Conservation (phyloP, 768 basidiomycete genomes). For the Mycena rosella region DNA sequence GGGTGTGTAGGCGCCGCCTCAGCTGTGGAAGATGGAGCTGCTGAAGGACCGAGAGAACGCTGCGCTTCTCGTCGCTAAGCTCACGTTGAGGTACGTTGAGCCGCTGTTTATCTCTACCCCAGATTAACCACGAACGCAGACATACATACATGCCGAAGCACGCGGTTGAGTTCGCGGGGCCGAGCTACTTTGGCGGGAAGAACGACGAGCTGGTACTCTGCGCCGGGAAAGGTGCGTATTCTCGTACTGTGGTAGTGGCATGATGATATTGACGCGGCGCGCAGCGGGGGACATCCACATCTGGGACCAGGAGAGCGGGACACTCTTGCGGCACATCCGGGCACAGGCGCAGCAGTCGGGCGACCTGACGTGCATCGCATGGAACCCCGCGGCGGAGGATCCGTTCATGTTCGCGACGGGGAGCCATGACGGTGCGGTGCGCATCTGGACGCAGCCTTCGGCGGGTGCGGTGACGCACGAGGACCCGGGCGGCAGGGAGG, state of each 20-base stretch:
- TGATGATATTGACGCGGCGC: conserved; percentile 13
- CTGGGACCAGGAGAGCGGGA: conserved; percentile 87
- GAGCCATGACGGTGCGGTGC: conserved; percentile 80
- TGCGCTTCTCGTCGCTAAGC: conserved; percentile 48
- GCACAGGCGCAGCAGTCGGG: conserved; percentile 69
- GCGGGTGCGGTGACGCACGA: neutral
- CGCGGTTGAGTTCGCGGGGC: conserved; percentile 80
- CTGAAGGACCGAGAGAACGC: conserved; percentile 65
- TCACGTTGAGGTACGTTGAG: conserved; percentile 54
- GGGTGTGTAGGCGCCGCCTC: conserved; percentile 74
- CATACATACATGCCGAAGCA: conserved; percentile 83
- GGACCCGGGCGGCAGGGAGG: neutral
- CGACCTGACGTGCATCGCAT: conserved; percentile 84
- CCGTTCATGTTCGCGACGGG: conserved; percentile 85
- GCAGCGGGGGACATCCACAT: conserved; percentile 86
- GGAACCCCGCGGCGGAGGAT: conserved; percentile 76
- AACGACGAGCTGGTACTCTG: conserved; percentile 85
- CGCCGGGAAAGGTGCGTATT: conserved; percentile 73
- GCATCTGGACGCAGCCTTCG: conserved; percentile 73
- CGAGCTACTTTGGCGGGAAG: conserved; percentile 86
- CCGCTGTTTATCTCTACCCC: conserved; percentile 2
- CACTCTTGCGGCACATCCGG: conserved; percentile 77
- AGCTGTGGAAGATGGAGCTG: conserved; percentile 79
- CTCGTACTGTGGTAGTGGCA: neutral
- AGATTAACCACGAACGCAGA: conserved; percentile 49